A percentile compares a stretch with the other conserved stretches of the same genome.
phyloP scores from a whole-genome alignment of 805 yeast genomes.

The Saccharomyces mikatae region DNA sequence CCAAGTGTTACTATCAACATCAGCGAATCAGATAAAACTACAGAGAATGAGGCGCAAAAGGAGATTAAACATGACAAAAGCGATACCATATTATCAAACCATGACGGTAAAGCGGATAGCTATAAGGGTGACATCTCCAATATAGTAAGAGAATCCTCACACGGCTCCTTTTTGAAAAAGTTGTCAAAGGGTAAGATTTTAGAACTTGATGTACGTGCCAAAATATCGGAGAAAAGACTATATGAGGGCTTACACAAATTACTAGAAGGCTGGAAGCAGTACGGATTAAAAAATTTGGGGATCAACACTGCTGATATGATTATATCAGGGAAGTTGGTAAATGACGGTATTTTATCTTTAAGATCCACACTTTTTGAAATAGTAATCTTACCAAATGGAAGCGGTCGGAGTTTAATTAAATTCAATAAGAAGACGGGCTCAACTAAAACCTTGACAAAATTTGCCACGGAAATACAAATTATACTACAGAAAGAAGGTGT shows the following conservation, averaged over 20 bases:
- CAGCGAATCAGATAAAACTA: constrained; percentile 1
- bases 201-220: constrained; percentile 22
- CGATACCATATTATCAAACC: constrained; percentile 18
- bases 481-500: constrained; percentile 57
- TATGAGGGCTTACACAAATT: constrained; percentile 53
- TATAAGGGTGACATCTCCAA: neutral
- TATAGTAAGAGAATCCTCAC: constrained; percentile 3
- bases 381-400: constrained; percentile 38
- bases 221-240: constrained; percentile 41
- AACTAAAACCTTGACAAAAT: constrained; percentile 45
- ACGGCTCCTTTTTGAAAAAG: constrained; percentile 24
- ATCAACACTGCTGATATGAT: constrained; percentile 36
- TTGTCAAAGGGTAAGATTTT: constrained; percentile 16
- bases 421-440: constrained; percentile 60
- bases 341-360: constrained; percentile 48
- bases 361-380: constrained; percentile 56
- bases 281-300: constrained; percentile 51
- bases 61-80: constrained; percentile 12
- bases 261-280: constrained; percentile 55
- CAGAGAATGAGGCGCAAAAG: neutral
- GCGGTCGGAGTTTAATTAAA: constrained; percentile 40
- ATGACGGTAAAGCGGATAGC: constrained; percentile 3
- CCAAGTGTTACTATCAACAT: constrained; percentile 26
- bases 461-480: constrained; percentile 52
- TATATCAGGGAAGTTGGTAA: constrained; percentile 51